phyloP scores from a whole-genome alignment of 2,329 filamentous ascomycete genomes.

The Cylindrodendrum hubeiense region DNA sequence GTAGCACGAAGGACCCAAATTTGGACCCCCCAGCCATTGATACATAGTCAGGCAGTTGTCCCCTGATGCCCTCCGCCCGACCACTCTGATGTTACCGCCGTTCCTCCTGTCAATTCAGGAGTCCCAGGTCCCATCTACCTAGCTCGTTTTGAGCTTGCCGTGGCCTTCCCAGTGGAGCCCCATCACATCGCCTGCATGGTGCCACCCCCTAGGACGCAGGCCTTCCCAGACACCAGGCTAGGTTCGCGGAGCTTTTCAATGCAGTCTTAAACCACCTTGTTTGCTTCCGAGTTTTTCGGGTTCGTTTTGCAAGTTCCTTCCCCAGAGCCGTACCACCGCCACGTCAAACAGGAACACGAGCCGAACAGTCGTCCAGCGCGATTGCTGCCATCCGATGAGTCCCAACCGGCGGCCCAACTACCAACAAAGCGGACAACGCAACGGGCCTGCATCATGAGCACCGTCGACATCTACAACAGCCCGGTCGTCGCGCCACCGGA shows the following conservation, averaged over 20 bases:
- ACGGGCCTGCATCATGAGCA: neutral
- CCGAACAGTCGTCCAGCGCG: no score
- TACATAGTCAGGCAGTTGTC: no score
- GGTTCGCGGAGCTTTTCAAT: neutral
- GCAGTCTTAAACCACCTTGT: neutral
- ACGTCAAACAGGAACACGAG: no score
- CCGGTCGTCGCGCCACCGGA: conserved; percentile 14
- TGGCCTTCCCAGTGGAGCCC: neutral
- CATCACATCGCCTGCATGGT: neutral
- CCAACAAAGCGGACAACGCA: neutral
- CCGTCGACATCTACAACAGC: conserved; percentile 17
- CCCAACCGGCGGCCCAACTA: neutral
- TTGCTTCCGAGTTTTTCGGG: neutral
- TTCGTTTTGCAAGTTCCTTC: neutral
- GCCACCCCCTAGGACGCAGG: neutral
- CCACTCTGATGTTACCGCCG: no score
- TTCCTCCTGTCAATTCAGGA: neutral
- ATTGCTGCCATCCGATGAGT: neutral
- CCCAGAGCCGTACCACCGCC: no score
- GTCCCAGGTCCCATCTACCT: neutral
- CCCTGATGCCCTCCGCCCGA: no score
- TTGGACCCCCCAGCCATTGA: no score
- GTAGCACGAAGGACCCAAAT: no score
- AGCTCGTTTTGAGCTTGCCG: neutral
- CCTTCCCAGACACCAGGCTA: neutral